Evolutionary conservation across 2,329 filamentous ascomycete genomes (phyloP).

Genomic region (Epicoccum nigrum): DNA sequence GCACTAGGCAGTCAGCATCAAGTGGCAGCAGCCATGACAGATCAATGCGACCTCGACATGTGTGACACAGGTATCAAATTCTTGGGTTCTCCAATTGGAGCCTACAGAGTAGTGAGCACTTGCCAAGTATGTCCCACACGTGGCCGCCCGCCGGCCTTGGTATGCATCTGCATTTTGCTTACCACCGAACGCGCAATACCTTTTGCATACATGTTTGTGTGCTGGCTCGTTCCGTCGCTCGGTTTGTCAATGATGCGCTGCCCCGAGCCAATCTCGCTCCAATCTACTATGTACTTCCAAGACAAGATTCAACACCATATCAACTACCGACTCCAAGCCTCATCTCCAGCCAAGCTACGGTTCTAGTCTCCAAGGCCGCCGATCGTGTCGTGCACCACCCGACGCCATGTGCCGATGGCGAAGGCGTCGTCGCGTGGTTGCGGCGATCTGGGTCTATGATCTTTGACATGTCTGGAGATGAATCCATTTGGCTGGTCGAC

Average conservation of each 20-base stretch:
- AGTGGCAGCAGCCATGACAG: background rate
- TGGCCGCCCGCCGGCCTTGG: slow-evolving; percentile 13
- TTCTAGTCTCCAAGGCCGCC: slow-evolving; percentile 3
- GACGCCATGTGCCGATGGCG: slow-evolving; percentile 5
- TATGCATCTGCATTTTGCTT: slow-evolving; percentile 6
- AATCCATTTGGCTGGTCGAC: slow-evolving; percentile 11
- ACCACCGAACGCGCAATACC: slow-evolving; percentile 6
- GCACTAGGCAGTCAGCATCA: background rate
- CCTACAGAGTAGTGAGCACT: background rate
- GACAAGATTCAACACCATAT: background rate
- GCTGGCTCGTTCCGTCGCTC: background rate
- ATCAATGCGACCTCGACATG: slow-evolving; percentile 1
- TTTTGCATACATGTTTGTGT: background rate
- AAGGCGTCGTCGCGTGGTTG: slow-evolving; percentile 8
- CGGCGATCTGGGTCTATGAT: slow-evolving; percentile 2
- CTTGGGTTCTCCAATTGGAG: too few species aligned
- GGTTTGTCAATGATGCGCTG: slow-evolving; percentile 19
- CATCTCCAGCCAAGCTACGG: slow-evolving; percentile 3
- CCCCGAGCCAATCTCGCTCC: slow-evolving; percentile 8
- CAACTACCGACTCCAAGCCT: slow-evolving; percentile 6
- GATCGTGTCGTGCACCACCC: slow-evolving; percentile 4
- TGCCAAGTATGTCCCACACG: slow-evolving; percentile 10
- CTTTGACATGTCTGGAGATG: background rate
- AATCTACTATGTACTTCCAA: background rate
- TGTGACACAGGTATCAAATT: background rate